These are phyloP conservation scores for Phoma sp. DNA, from an alignment of 2,329 filamentous ascomycete species.

Conservation along the genomic window DNA sequence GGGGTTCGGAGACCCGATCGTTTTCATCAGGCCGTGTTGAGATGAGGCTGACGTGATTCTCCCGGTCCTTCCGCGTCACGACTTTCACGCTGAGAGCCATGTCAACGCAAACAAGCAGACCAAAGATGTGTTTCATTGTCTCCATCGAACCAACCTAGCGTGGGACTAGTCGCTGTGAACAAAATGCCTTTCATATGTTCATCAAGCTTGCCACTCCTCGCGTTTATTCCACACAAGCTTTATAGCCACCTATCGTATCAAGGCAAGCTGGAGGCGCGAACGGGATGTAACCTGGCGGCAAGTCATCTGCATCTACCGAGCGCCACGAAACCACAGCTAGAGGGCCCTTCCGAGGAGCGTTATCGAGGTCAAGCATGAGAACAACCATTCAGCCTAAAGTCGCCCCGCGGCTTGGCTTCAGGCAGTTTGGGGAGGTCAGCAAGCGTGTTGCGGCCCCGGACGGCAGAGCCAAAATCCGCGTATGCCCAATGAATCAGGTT, in stretches of 20 bases:
- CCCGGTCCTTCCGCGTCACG: too few species aligned
- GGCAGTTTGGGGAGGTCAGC: slow-evolving; percentile 8
- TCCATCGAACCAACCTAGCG: too few species aligned
- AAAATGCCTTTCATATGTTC: neutral
- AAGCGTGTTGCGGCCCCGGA: neutral
- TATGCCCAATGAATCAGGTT: neutral
- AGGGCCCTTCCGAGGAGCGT: neutral
- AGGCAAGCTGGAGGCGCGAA: neutral
- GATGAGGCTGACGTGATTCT: too few species aligned
- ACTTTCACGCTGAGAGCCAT: too few species aligned
- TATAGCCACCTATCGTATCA: neutral
- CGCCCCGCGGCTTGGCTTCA: slow-evolving; percentile 14
- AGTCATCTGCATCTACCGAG: neutral
- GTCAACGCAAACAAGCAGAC: too few species aligned
- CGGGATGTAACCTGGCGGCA: neutral
- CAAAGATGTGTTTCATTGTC: too few species aligned
- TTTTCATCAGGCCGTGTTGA: too few species aligned
- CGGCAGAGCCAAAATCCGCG: neutral
- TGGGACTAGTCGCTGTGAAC: neutral
- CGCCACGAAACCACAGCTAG: neutral
- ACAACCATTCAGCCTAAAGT: slow-evolving; percentile 11
- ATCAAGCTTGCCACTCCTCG: neutral
- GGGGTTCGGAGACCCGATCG: too few species aligned
- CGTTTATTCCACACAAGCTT: neutral
- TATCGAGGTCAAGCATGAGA: neutral